These are phyloP conservation scores for Pugionium cornutum DNA, from an alignment of 345 rosid genomes.

Conservation along the genomic window DNA sequence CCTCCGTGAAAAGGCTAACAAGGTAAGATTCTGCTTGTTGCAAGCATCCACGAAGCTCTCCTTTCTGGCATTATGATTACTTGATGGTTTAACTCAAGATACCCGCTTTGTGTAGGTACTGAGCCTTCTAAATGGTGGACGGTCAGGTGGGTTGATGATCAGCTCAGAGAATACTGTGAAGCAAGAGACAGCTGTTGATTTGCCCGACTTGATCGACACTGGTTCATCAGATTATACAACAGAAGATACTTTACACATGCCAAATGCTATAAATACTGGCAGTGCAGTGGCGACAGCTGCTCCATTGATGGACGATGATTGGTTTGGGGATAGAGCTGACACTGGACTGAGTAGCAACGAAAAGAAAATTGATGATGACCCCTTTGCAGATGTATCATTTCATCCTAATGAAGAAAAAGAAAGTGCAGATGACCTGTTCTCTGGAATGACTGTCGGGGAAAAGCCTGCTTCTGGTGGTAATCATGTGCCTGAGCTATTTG, in stretches of 20 bases:
- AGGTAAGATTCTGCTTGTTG: conserved; percentile 49
- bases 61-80: conserved; percentile 13
- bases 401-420: conserved; percentile 52
- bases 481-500: conserved; percentile 53
- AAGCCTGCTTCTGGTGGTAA: conserved; percentile 48
- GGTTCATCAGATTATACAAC: conserved; percentile 55
- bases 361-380: conserved; percentile 62
- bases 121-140: conserved; percentile 69
- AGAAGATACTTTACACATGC: conserved; percentile 45
- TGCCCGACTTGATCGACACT: conserved; percentile 85
- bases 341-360: conserved; percentile 42
- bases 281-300: conserved; percentile 41
- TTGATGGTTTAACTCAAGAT: conserved; percentile 29
- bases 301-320: conserved; percentile 69
- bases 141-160: conserved; percentile 40
- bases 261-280: conserved; percentile 44
- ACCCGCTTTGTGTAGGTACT: conserved; percentile 56
- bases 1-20: conserved; percentile 83
- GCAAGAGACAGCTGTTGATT: conserved; percentile 49
- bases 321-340: conserved; percentile 65
- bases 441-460: conserved; percentile 72
- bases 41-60: conserved; percentile 6
- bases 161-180: conserved; percentile 53
- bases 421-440: conserved; percentile 63
- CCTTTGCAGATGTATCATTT: conserved; percentile 88